Conservation (phyloP, 441 rosid genomes). For the Arabidopsis hybrid region DNA sequence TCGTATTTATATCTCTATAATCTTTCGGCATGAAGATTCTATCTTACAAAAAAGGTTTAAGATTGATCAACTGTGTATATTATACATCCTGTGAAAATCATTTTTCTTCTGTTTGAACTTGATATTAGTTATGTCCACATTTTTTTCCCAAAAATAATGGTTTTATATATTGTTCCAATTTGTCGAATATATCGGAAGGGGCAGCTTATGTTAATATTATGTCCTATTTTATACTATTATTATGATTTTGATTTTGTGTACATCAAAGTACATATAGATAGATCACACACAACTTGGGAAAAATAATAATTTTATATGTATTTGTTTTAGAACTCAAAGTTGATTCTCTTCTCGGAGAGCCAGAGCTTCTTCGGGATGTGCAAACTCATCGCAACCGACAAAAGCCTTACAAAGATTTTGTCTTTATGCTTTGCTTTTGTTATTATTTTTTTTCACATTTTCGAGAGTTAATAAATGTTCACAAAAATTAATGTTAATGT, state of each 20-base stretch:
- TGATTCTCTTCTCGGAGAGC: slow-evolving; percentile 33
- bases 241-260: slow-evolving; percentile 28
- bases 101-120: slow-evolving; percentile 22
- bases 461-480: slow-evolving; percentile 27
- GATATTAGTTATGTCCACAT: not conserved
- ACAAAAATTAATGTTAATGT: not conserved
- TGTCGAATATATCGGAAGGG: slow-evolving; percentile 14
- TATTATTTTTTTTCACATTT: slow-evolving; percentile 10
- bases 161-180: not conserved
- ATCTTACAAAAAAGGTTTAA: too few relatives aligned
- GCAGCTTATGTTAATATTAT: slow-evolving; percentile 18
- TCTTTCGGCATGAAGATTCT: too few relatives aligned
- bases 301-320: slow-evolving; percentile 10
- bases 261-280: slow-evolving; percentile 41
- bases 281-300: slow-evolving; percentile 28
- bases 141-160: slow-evolving; percentile 6
- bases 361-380: slow-evolving; percentile 46
- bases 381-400: slow-evolving; percentile 42
- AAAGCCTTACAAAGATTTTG: slow-evolving; percentile 41
- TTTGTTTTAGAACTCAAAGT: slow-evolving; percentile 29
- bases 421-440: slow-evolving; percentile 34
- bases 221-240: slow-evolving; percentile 5
- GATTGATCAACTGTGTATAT: not conserved
- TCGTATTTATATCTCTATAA: too few relatives aligned
- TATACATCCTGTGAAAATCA: not conserved